These are phyloP conservation scores for Aegilops bicornis DNA, from an alignment of 176 grass and related monocot genomes.

Conservation along the genomic window DNA sequence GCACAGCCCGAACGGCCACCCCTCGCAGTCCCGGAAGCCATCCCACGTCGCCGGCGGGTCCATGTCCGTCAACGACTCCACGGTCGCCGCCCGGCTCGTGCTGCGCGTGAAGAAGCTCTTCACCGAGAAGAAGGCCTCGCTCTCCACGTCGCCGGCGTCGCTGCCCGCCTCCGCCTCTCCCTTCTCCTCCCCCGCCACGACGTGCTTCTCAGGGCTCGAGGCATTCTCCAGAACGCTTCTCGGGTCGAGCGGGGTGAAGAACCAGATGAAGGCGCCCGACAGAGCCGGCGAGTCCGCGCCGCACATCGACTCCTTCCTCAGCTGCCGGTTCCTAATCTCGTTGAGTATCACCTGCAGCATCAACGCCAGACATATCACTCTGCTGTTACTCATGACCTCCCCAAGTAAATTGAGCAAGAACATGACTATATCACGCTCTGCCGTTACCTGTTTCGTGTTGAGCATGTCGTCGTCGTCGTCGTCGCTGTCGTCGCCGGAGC, in stretches of 20 bases:
- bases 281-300: constrained; percentile 28
- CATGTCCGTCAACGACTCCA: constrained; percentile 38
- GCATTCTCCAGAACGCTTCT: constrained; percentile 34
- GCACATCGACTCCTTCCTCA: constrained; percentile 45
- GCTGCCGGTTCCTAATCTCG: constrained; percentile 77
- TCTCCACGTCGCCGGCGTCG: constrained; percentile 29
- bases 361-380: background rate
- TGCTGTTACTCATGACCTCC: background rate
- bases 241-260: constrained; percentile 42
- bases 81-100: constrained; percentile 55
- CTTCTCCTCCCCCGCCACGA: constrained; percentile 8
- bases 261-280: constrained; percentile 46
- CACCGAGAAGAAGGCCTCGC: constrained; percentile 87
- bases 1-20: constrained; percentile 95
- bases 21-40: constrained; percentile 67
- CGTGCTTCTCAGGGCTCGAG: constrained; percentile 10
- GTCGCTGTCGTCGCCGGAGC: constrained; percentile 60
- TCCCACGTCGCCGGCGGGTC: constrained; percentile 43
- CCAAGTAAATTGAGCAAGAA: background rate
- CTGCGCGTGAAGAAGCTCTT: constrained; percentile 86
- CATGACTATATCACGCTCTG: background rate
- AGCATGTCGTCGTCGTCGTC: constrained; percentile 39
- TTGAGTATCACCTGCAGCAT: constrained; percentile 54
- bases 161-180: background rate
- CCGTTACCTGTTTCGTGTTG: constrained; percentile 49